Evolutionary conservation across 208 protist species (phyloP).

Genomic region (Plasmodiophora brassicae): DNA sequence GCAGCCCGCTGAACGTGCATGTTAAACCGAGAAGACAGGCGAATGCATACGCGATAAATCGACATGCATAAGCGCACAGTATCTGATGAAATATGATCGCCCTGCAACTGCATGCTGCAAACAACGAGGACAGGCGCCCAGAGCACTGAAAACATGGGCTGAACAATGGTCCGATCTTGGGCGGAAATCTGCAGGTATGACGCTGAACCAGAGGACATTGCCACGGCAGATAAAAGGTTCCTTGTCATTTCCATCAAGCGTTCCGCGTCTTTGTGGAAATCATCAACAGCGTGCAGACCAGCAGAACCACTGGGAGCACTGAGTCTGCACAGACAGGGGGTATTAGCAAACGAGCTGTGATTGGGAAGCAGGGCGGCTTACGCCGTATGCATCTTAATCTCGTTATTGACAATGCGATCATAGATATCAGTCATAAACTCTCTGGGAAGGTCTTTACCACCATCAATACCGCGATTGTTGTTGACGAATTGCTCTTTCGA

Average conservation of each 20-base stretch:
- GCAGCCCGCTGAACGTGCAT: conserved; percentile 51
- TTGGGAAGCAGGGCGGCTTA: not conserved
- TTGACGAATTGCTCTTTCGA: conserved; percentile 49
- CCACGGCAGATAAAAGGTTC: not conserved
- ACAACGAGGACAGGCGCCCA: conserved; percentile 36
- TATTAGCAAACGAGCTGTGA: no score
- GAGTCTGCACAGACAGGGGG: not conserved
- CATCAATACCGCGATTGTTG: conserved; percentile 52
- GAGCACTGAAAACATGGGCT: conserved; percentile 34
- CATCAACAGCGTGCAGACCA: not conserved
- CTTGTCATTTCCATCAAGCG: not conserved
- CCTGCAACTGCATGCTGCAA: conserved; percentile 29
- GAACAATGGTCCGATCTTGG: not conserved
- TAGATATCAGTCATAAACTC: conserved; percentile 43
- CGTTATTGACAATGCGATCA: conserved; percentile 41
- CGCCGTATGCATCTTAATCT: conserved; percentile 47
- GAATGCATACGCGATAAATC: conserved; percentile 16
- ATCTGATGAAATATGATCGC: not conserved
- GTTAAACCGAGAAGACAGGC: conserved; percentile 23
- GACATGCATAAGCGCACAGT: not conserved
- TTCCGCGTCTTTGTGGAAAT: not conserved
- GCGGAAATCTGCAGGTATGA: not conserved
- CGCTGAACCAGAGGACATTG: not conserved
- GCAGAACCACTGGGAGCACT: not conserved
- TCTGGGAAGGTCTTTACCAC: conserved; percentile 37